Conservation (phyloP, 192 early-diverging fungal genomes). For the Linnemannia hyalina region DNA sequence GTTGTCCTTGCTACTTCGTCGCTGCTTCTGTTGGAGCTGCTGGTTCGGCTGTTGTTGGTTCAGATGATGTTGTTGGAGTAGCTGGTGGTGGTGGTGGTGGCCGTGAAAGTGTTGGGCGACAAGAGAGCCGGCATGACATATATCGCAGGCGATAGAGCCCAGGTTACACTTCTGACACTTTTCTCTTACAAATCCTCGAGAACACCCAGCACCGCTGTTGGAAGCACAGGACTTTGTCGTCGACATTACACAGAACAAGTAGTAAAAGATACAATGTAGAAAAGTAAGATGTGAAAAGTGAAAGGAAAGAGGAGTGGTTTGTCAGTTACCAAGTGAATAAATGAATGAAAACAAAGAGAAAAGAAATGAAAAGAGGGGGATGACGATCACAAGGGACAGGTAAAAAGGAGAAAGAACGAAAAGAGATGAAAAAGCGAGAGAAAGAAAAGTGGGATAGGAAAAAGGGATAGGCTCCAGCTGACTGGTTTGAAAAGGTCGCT, state of each 20-base stretch:
- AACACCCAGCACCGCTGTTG: conserved; percentile 18
- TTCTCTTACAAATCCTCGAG: conserved; percentile 36
- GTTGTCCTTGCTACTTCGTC: background rate
- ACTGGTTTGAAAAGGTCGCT: background rate
- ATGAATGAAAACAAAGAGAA: background rate
- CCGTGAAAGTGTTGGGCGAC: conserved; percentile 5
- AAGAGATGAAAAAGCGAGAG: background rate
- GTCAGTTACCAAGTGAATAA: background rate
- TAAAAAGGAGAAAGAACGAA: background rate
- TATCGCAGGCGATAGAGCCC: conserved; percentile 31
- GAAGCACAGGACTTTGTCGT: conserved; percentile 13
- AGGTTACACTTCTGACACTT: conserved; percentile 28
- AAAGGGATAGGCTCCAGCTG: background rate
- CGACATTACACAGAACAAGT: background rate
- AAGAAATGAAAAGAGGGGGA: background rate
- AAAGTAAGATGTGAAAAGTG: background rate
- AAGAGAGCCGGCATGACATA: conserved; percentile 15
- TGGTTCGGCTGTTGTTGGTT: background rate
- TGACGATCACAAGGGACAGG: background rate
- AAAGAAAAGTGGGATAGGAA: background rate
- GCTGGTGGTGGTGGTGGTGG: background rate
- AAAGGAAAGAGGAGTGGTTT: background rate
- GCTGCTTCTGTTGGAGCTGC: background rate
- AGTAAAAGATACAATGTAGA: background rate
- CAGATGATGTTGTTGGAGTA: background rate